Conservation (phyloP, 257 asterid species). For the Salvia hispanica region DNA sequence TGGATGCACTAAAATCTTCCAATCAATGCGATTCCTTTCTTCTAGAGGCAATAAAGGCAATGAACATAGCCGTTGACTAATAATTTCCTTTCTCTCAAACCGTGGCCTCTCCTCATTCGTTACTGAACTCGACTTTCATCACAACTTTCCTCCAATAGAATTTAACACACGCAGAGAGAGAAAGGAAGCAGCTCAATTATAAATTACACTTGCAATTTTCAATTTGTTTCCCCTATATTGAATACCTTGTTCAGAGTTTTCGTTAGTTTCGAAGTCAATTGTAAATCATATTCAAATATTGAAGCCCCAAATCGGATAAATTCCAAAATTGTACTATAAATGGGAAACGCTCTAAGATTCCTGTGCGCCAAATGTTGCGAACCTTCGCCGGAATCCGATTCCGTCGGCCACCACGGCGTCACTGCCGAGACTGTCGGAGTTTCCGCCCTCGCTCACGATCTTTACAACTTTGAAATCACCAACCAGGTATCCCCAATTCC, state of each 20-base stretch:
- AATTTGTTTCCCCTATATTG: too few relatives aligned
- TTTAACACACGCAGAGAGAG: too few relatives aligned
- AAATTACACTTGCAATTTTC: too few relatives aligned
- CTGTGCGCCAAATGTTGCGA: slow-evolving; percentile 54
- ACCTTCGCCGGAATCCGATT: slow-evolving; percentile 42
- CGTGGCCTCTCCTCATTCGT: too few relatives aligned
- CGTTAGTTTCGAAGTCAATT: background rate
- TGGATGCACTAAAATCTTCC: too few relatives aligned
- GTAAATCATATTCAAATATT: background rate
- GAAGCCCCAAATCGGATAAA: background rate
- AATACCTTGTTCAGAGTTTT: background rate
- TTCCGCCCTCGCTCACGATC: slow-evolving; percentile 82
- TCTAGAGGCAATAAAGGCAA: too few relatives aligned
- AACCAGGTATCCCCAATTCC: slow-evolving; percentile 56
- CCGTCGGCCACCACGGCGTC: slow-evolving; percentile 48
- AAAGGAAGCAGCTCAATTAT: too few relatives aligned
- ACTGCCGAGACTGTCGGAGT: slow-evolving; percentile 49
- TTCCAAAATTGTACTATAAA: slow-evolving; percentile 30
- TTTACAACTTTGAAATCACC: slow-evolving; percentile 78
- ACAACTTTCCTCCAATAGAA: slow-evolving; percentile 22
- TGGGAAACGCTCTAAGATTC: slow-evolving; percentile 83
- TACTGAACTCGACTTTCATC: too few relatives aligned
- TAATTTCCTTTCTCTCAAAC: too few relatives aligned
- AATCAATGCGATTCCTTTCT: too few relatives aligned
- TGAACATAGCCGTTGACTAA: too few relatives aligned